phyloP scores from a whole-genome alignment of 306 rosid species.

The Cucurbita argyrosperma region DNA sequence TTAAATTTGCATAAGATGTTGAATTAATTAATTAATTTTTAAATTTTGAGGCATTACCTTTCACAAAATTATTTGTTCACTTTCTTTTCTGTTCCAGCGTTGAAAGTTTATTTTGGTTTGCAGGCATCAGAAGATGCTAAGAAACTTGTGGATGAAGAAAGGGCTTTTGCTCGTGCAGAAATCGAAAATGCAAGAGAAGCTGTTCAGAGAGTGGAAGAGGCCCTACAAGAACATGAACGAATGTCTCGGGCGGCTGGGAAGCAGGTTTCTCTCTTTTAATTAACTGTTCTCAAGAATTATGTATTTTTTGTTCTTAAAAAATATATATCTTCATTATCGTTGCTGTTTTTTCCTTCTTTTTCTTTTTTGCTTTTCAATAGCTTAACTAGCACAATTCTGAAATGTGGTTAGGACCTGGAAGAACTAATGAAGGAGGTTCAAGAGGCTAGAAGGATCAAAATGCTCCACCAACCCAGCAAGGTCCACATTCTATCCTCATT shows the following conservation, averaged over 20 bases:
- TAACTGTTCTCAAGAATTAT: neutral
- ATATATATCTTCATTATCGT: neutral
- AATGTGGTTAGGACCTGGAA: slow-evolving; percentile 53
- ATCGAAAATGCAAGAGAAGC: slow-evolving; percentile 86
- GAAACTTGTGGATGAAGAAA: slow-evolving; percentile 72
- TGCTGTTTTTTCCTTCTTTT: neutral
- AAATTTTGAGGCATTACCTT: neutral
- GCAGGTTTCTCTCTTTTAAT: slow-evolving; percentile 34
- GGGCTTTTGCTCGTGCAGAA: slow-evolving; percentile 94
- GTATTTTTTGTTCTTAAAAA: neutral
- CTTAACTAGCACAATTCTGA: slow-evolving; percentile 14
- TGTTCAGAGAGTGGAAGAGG: slow-evolving; percentile 82
- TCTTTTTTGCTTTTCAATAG: neutral
- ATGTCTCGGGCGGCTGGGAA: slow-evolving; percentile 57
- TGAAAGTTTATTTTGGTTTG: slow-evolving; percentile 19
- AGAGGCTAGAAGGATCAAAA: slow-evolving; percentile 85
- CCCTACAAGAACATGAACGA: slow-evolving; percentile 70
- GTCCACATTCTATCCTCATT: slow-evolving; percentile 18
- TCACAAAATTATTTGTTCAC: neutral
- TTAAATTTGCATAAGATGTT: neutral
- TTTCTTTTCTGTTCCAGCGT: neutral
- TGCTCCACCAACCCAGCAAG: slow-evolving; percentile 98
- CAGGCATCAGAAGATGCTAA: slow-evolving; percentile 94
- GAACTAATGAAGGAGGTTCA: slow-evolving; percentile 94
- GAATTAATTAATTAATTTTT: neutral